Evolutionary conservation across 192 early-diverging fungal species (phyloP), one percentile per base, ranked within the genome.

Genomic region (Umbelopsis ramanniana): DNA sequence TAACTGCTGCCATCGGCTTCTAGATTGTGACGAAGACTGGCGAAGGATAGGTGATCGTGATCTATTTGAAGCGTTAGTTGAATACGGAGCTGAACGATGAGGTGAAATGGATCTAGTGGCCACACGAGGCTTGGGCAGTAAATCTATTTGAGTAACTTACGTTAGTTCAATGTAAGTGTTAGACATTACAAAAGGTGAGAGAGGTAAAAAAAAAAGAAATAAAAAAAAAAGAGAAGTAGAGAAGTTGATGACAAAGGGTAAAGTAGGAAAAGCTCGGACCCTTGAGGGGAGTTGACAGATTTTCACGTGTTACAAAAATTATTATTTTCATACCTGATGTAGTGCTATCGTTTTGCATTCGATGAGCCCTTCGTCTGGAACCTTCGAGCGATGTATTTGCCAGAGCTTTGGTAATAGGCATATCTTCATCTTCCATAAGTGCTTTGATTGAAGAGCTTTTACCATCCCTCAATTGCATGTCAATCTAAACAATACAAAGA

Each of bases 1-100:
- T 11, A 90, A 72, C 66, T 87, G 86, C 22, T 82, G 76, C 92
- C 90, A 92, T 35, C 87, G 38, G 26, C 76, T 69, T 3, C 69
- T 17, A 75, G 78, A n/a, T 15, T 43, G 66, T 6, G n/a, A 72
- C 6, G 48, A 46, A 50, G 37, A 45, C 50, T 67, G 67, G 46
- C 23, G 57, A 70, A 52, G 19, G 29, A 70, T 23, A 43, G 50
- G 35, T 15, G 71, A 67, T 69, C 50, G 33, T 14, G 72, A 45
- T 53, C 43, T 38, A 55, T 29, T 43, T 29, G 52, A 71, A 57
- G 54, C 10, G 1, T 22, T 63, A 3, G 69, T 67, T 38, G 48
- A 63, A 57, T 75, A 75, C 3, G 71, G 72, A 45, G 72, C 68
- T 21, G 71, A 15, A 37, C 60, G 57, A 26, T 47, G 48, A 12